A percentile compares a stretch with the other conserved stretches of the same genome.
These are phyloP conservation scores for Capronia coronata DNA, from an alignment of 2,329 filamentous ascomycete species.

Conservation along the genomic window DNA sequence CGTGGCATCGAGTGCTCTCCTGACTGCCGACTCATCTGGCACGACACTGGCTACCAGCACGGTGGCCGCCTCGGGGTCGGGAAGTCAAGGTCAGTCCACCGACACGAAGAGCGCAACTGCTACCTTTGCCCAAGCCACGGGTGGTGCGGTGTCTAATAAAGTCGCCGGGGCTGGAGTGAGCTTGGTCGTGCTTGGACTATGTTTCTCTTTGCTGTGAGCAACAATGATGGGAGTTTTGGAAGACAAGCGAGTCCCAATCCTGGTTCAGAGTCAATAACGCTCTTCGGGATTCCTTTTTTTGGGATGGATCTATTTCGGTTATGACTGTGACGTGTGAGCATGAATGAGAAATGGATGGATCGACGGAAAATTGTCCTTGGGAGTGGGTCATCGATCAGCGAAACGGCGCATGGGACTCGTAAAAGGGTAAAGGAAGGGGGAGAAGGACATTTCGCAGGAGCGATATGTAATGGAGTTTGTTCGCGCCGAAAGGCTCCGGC, in stretches of 20 bases:
- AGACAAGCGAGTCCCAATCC: too few species aligned
- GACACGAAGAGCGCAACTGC: conserved; percentile 20
- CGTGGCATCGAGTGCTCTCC: conserved; percentile 10
- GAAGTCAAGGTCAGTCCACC: conserved; percentile 7
- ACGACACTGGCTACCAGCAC: conserved; percentile 30
- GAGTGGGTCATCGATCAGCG: too few species aligned
- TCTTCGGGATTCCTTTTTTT: too few species aligned
- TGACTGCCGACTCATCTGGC: conserved; percentile 1
- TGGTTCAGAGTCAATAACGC: too few species aligned
- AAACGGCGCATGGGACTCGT: background rate
- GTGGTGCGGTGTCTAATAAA: conserved; percentile 34
- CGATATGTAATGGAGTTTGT: background rate
- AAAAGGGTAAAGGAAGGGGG: background rate
- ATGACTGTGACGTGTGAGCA: too few species aligned
- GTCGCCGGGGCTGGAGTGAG: conserved; percentile 39
- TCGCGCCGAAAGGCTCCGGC: too few species aligned
- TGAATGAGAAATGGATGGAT: too few species aligned
- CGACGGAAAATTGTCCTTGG: too few species aligned
- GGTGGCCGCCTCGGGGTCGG: conserved; percentile 19
- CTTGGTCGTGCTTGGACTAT: conserved; percentile 35
- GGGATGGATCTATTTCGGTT: too few species aligned
- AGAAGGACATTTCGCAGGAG: background rate
- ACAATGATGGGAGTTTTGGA: too few species aligned
- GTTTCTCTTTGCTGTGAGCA: background rate
- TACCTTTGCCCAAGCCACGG: conserved; percentile 34